Evolutionary conservation across 2,329 filamentous ascomycete species (phyloP), one percentile per base, ranked within the genome.

Genomic region (Calonectria ilicicola): DNA sequence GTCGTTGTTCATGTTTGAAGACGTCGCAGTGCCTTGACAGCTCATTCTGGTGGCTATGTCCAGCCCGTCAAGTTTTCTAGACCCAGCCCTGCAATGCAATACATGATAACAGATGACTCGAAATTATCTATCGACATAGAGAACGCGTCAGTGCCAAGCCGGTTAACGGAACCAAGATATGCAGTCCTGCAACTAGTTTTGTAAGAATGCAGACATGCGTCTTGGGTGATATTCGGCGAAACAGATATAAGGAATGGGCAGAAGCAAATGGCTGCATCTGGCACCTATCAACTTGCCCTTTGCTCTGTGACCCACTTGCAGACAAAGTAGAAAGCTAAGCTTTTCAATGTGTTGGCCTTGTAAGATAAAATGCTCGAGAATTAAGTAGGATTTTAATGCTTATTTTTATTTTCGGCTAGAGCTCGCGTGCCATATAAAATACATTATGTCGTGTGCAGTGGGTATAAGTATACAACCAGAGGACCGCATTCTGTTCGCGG

Each of bases 91-190:
- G 51, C 67, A 56, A 71, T 67, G 51, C 67, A 56, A 71, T 67
- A 47, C 67, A 72, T 62, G 67, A 64, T 60, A 38, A 47, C 64
- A 53, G 35, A 70, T 51, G 29, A 32, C 49, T 46, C n/a, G 62
- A 56, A 23, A 40, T 64, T 42, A 23, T 35, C 29, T 44, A 42
- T 35, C n/a, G 27, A 64, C 35, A 35, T 56, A 19, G 44, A 32
- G 63, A 67, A 74, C 74, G 74, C 77, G 77, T 79, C 75, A 79
- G 71, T 78, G 78, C 78, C 78, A 80, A 80, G 77, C 70, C 69
- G 58, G 42, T 42, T 66, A 62, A 51, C 69, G 70, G 64, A 47
- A 72, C 19, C 32, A 19, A 60, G 7, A 7, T 15, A 23, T 40
- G 15, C 35, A 9, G n/a, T 10, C 32, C 32, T 17, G 8, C n/a